phyloP scores from a whole-genome alignment of 176 grass and related monocot genomes.

The Pontederia paniculata region DNA sequence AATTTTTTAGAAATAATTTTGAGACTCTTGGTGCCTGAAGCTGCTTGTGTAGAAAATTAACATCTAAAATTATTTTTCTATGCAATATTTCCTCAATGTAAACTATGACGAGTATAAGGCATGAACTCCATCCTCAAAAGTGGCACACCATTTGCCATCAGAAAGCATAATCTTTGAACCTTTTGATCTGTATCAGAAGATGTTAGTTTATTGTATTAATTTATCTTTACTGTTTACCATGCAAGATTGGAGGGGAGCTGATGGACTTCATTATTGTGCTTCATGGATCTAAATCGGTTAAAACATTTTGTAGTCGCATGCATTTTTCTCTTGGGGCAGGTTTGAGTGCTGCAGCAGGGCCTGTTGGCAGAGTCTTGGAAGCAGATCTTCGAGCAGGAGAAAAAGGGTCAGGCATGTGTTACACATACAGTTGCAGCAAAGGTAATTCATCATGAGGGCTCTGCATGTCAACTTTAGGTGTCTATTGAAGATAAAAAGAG shows the following conservation, averaged over 20 bases:
- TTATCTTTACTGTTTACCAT: conserved; percentile 2
- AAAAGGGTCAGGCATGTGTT: conserved; percentile 66
- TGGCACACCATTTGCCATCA: too few relatives aligned
- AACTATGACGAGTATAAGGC: too few relatives aligned
- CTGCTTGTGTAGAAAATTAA: too few relatives aligned
- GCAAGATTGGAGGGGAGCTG: conserved; percentile 60
- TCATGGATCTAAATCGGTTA: conserved; percentile 57
- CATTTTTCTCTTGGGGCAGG: conserved; percentile 89
- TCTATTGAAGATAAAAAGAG: too few relatives aligned
- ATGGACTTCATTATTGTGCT: conserved; percentile 90
- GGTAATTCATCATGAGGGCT: conserved; percentile 24
- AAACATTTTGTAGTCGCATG: conserved; percentile 63
- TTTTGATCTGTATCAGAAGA: background rate
- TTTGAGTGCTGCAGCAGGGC: conserved; percentile 70
- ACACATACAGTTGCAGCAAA: conserved; percentile 96
- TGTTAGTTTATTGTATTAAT: background rate
- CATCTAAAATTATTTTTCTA: too few relatives aligned
- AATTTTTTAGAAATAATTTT: too few relatives aligned
- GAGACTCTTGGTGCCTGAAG: too few relatives aligned
- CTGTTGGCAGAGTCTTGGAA: conserved; percentile 81
- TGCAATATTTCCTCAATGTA: too few relatives aligned
- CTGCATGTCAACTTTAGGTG: background rate
- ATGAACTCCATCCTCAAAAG: too few relatives aligned
- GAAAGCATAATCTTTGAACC: background rate
- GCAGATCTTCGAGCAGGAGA: conserved; percentile 74